Base-by-base conservation (phyloP, 2,329 filamentous ascomycete genomes). In the Epichloe hybrida region DNA sequence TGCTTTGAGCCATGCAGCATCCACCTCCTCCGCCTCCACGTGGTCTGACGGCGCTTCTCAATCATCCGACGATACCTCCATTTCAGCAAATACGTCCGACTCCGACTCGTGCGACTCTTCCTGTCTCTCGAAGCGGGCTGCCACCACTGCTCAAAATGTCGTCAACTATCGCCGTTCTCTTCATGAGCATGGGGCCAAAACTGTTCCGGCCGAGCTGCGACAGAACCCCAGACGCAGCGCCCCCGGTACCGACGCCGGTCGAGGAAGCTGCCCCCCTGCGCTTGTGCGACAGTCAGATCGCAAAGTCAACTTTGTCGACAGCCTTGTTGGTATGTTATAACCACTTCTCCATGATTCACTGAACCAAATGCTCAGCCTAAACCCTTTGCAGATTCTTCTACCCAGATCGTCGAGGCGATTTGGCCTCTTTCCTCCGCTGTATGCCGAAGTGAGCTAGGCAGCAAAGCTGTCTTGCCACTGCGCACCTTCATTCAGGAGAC, bases 401-500 rank as follows among this genome's bases (percentile, higher is more conserved):
- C 93, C 50, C 88, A 95, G 69, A 95, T 97, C 67, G 90, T 98
- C 47, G 89, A 96, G 73, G 87, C 86, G 50, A 95, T 98, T 62
- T 98, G 93, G 93, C 90, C 93, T 44, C 76, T 91, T 42, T 94
- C 91, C 50, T 90, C 88, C 53, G 81, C 84, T 37, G 79, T 85
- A 52, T 86, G 86, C 66, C 82, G 83, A 60, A 83, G 76, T 60
- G 86, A 91, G 63, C 72, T 79, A 56, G 83, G 80, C 53, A 77
- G 77, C 63, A 88, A 86, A 65, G 81, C 85, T 49, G 86, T 96
- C 54, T 73, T 98, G 57, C 90, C 91, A 53, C 76, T 98, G 61
- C 86, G 90, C 58, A 95, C 86, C 50, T 98, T 97, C 66, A 97
- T 98, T 61, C 90, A 97, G 69, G 93, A 97, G 75, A 97, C 93